Evolutionary conservation across 495 filamentous ascomycete species (phyloP).

Genomic region (Aeminium ludgeri): DNA sequence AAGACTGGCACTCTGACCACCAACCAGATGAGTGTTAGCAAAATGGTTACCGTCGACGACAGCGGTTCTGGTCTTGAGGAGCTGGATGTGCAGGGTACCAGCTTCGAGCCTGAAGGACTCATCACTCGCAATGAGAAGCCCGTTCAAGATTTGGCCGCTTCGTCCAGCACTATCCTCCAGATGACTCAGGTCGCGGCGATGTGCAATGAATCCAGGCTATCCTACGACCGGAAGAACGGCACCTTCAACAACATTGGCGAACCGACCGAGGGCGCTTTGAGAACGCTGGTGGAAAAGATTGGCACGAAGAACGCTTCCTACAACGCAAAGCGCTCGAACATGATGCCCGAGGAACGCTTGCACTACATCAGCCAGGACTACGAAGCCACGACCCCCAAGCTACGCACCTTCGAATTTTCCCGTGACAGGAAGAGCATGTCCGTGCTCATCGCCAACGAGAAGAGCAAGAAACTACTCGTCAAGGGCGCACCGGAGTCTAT

Average conservation of each 20-base stretch:
- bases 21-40: conserved; percentile 98
- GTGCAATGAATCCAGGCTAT: conserved; percentile 78
- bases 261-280: conserved; percentile 85
- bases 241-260: conserved; percentile 79
- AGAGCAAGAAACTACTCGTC: conserved; percentile 65
- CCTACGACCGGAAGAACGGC: conserved; percentile 57
- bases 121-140: conserved; percentile 50
- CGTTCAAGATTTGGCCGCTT: conserved; percentile 49
- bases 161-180: conserved; percentile 63
- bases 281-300: conserved; percentile 86
- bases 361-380: conserved; percentile 74
- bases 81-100: conserved; percentile 81
- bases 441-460: conserved; percentile 57
- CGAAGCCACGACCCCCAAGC: conserved; percentile 51
- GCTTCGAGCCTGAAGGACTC: conserved; percentile 69
- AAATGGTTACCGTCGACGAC: conserved; percentile 65
- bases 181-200: conserved; percentile 76
- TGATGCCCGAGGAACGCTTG: conserved; percentile 40
- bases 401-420: conserved; percentile 93
- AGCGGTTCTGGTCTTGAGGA: conserved; percentile 65
- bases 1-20: conserved; percentile 98
- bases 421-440: conserved; percentile 99
- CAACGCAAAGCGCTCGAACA: conserved; percentile 35
- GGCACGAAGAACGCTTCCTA: conserved; percentile 45
- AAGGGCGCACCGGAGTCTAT: conserved; percentile 94